phyloP scores from a whole-genome alignment of 306 rosid species.

The Begonia peltatifolia region DNA sequence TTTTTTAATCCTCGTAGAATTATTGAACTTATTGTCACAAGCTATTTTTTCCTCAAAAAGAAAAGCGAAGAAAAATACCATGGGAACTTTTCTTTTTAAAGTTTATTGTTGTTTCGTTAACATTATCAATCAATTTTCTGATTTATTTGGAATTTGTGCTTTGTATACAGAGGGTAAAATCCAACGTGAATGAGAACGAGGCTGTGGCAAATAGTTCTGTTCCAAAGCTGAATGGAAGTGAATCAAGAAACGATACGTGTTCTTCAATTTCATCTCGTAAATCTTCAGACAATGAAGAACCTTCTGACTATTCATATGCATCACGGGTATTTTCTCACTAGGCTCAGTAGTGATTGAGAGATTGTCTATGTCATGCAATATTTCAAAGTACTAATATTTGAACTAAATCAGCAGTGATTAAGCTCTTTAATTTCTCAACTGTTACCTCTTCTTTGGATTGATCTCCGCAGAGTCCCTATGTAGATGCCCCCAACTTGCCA shows the following conservation, averaged over 20 bases:
- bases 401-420: not conserved
- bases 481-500: conserved; percentile 58
- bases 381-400: not conserved
- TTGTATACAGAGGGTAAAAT: too few relatives aligned
- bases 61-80: too few relatives aligned
- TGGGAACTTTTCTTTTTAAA: too few relatives aligned
- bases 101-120: too few relatives aligned
- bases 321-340: conserved; percentile 30
- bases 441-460: conserved; percentile 5
- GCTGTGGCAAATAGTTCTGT: too few relatives aligned
- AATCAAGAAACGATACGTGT: conserved; percentile 17
- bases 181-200: too few relatives aligned
- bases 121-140: too few relatives aligned
- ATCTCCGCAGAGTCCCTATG: conserved; percentile 60
- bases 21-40: too few relatives aligned
- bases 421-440: not conserved
- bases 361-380: not conserved
- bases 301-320: conserved; percentile 21
- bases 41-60: too few relatives aligned
- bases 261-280: conserved; percentile 44
- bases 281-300: conserved; percentile 26
- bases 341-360: not conserved
- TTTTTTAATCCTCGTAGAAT: too few relatives aligned
- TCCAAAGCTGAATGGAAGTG: too few relatives aligned
- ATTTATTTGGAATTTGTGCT: too few relatives aligned